Base-by-base conservation (phyloP, 2,329 filamentous ascomycete species). In the Alternaria triticimaculans region DNA sequence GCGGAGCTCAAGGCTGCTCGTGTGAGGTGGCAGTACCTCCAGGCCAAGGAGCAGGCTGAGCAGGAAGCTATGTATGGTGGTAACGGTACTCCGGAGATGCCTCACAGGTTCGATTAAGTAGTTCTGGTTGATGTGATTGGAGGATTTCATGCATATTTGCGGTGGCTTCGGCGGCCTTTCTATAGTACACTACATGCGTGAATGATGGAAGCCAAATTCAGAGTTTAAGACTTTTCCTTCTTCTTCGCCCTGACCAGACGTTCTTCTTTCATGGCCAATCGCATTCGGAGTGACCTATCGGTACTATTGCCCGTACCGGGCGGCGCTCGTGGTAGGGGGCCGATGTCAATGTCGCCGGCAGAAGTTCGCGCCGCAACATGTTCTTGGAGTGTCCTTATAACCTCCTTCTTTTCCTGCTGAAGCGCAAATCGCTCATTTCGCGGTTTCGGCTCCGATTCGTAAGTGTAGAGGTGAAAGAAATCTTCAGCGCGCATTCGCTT, bases 1-100 rank as follows among this genome's bases (percentile, higher is more conserved):
- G 76, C 76, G 8, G 76, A 78, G 60, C 69, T 78, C 18, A 70
- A 67, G 46, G 63, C 73, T 49, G 69, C 71, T 7, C 69, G 72
- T 12, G 50, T 75, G 11, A 72, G 68, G 54, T 67, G 70, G 14
- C 58, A 64, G 51, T 73, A 73, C 33, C 57, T 73, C 3, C 65
- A 72, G 50, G 69, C 69, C 6, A 74, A 66, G 50, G 70, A 69
- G 58, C 51, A 60, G 59, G 68, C 64, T 15, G 62, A 68, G 55
- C 49, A 43, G 25, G 48, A 57, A 50, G 33, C 21, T n/a, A 28
- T 57, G 49, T 28, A 62, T 37, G 44, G 49, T 15, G 62, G 48
- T 11, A 45, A 30, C 23, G 56, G 45, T 41, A 43, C 37, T 18
- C 7, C 48, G 37, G 33, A 55, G 15, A 37, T 30, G 5, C 18